A percentile compares a stretch with the other conserved stretches of the same genome.
Evolutionary conservation across 495 filamentous ascomycete genomes (phyloP).

Genomic region (Podospora anserina): DNA sequence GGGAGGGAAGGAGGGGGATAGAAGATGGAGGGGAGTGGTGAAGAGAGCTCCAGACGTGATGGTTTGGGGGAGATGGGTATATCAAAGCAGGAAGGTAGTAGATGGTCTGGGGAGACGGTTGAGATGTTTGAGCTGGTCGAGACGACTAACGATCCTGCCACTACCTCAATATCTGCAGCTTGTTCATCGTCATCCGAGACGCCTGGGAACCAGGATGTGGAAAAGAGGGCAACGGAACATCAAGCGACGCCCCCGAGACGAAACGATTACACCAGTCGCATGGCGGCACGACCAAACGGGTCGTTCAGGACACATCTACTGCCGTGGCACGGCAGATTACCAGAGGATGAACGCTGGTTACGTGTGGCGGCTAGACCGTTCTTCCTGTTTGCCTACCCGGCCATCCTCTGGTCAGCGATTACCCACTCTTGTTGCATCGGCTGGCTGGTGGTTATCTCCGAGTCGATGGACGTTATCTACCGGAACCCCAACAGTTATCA

Average conservation of each 20-base stretch:
- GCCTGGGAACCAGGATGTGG: background rate
- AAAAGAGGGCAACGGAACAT: background rate
- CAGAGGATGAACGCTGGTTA: constrained; percentile 68
- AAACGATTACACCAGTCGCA: constrained; percentile 56
- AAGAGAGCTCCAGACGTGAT: no score
- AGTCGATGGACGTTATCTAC: constrained; percentile 76
- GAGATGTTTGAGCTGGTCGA: background rate
- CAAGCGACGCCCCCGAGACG: constrained; percentile 21
- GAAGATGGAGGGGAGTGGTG: no score
- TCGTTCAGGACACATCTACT: constrained; percentile 68
- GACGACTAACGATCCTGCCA: background rate
- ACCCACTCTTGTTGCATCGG: constrained; percentile 89
- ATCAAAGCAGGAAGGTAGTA: background rate
- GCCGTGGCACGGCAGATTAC: constrained; percentile 72
- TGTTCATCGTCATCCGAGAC: constrained; percentile 32
- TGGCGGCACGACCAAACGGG: constrained; percentile 56
- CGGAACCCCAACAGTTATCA: constrained; percentile 61
- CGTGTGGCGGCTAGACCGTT: constrained; percentile 74
- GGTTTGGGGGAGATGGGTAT: no score
- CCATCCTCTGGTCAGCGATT: constrained; percentile 83
- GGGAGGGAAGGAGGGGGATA: no score
- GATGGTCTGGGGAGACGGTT: background rate
- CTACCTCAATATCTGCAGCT: background rate
- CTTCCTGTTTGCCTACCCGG: constrained; percentile 80
- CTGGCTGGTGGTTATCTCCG: constrained; percentile 91